Evolutionary conservation across 2,329 filamentous ascomycete species (phyloP), one percentile per base, ranked within the genome.

Genomic region (Colletotrichum sp.): DNA sequence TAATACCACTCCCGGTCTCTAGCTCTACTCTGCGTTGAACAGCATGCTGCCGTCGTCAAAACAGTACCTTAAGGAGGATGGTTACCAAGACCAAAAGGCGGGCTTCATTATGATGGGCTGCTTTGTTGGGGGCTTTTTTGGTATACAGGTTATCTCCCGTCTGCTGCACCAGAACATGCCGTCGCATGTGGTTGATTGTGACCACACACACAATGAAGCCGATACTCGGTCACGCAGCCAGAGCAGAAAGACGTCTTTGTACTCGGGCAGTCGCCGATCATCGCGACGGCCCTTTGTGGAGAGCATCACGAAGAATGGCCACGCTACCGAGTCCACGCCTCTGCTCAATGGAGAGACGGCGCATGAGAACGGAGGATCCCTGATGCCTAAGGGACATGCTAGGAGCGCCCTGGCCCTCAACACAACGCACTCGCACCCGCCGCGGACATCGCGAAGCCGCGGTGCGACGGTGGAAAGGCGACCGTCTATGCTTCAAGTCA

Each of bases 1-100:
- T 73, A 60, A 75, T 26, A 16, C 28, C 52, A 79, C 52, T 34
- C 21, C 58, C 16, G 24, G 52, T 24, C 13, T 68, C 6, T 80
- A 98, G 96, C 90, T 98, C 55, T 98, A 98, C 84, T 98, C 96
- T 43, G 93, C 96, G 2, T 86, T 99, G 34, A 98, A 96, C 84
- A 97, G 93, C 84, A 98, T 99, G 94, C 90, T 99, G 9, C 96
- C 96, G 12, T 95, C 95, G 24, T 93, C 96, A 3, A 96, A 94
- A 81, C 88, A 88, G 52, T 98, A 98, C 81, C 89, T 99, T 5
- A 87, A 90, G 75, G 88, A 92, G 71, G 94, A 92, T 67, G 93
- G 92, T 18, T 93, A 93, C 84, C 89, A 91, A 9, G 88, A 94
- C 5, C 91, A 93, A 77, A 82, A 86, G 3, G 95, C 96, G 8